These are phyloP conservation scores for Pythium aristosporum DNA, from an alignment of 352 stramenopile species.

Conservation along the genomic window DNA sequence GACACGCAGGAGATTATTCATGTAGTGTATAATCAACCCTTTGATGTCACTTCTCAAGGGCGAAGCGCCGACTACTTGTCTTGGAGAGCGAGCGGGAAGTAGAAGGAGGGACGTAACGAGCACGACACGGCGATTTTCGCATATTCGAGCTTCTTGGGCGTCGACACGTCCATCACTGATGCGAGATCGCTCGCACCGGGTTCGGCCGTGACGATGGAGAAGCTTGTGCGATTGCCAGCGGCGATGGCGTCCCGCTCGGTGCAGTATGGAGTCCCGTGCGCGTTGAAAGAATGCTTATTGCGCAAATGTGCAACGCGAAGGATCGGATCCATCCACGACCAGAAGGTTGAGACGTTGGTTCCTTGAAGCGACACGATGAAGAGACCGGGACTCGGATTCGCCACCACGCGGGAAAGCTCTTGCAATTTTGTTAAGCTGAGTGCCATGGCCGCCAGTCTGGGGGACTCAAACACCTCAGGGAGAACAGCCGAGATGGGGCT, in stretches of 20 bases:
- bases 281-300: neutral
- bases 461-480: slow-evolving; percentile 1
- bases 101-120: too few relatives aligned
- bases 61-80: too few relatives aligned
- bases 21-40: too few relatives aligned
- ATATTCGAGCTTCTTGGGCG: neutral
- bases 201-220: neutral
- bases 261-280: slow-evolving; percentile 5
- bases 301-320: too few relatives aligned
- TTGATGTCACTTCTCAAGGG: too few relatives aligned
- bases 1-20: too few relatives aligned
- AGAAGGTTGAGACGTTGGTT: slow-evolving; percentile 10
- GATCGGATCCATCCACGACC: slow-evolving; percentile 5
- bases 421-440: neutral
- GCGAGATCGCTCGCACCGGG: neutral
- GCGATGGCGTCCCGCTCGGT: neutral
- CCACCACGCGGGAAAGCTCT: neutral
- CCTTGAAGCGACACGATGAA: neutral
- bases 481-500: neutral
- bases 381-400: neutral
- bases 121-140: too few relatives aligned
- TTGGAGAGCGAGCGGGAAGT: too few relatives aligned
- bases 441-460: neutral
- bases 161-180: slow-evolving; percentile 6
- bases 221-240: neutral